Base-by-base conservation (phyloP, 345 rosid species). In the Abelmoschus esculentus region DNA sequence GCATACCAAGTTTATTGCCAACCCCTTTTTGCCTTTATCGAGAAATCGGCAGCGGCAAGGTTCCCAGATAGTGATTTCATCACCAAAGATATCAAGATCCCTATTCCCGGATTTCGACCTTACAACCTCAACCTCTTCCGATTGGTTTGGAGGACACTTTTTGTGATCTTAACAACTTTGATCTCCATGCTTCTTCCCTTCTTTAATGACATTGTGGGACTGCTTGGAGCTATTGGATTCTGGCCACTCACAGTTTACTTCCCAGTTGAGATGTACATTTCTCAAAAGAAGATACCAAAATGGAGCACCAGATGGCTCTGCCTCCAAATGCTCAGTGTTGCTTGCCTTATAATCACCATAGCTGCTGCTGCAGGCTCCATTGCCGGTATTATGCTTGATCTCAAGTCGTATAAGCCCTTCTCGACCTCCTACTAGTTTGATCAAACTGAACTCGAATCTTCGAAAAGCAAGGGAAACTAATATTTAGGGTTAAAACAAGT, bases 1-100 rank as follows among this genome's bases (percentile, higher is more conserved):
- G 97, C 96, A 8, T 93, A 93, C 86, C 98, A 93, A 79, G 96
- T 93, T 69, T 91, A 19, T 77, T 89, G 96, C 82, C 98, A 93
- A 73, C 97, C 98, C 44, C 80, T 93, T 15, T 93, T 85, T 12
- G 85, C 92, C 28, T 93, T 93, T 82, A 19, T 93, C 1, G 98
- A 93, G 76, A 89, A 84, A 72, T 12, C 70, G 61, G 90, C 91
- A 0, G 50, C 74, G 0, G 65, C 61, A 31, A 80, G 77, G 65
- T 95, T 38, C 73, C 90, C 92, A 0, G 91, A 88, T 18, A 85
- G 88, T 52, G 68, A 78, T 10, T 88, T 95, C 77, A 57, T 90
- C 31, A 79, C 78, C 57, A 80, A 76, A 34, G 97, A 89, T 6
- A 83, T 85, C 47, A 74, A 85, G 68, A 64, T 95, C 72, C 80